Base-by-base conservation (phyloP, 106 monocot species). In the Dioscorea alata region DNA sequence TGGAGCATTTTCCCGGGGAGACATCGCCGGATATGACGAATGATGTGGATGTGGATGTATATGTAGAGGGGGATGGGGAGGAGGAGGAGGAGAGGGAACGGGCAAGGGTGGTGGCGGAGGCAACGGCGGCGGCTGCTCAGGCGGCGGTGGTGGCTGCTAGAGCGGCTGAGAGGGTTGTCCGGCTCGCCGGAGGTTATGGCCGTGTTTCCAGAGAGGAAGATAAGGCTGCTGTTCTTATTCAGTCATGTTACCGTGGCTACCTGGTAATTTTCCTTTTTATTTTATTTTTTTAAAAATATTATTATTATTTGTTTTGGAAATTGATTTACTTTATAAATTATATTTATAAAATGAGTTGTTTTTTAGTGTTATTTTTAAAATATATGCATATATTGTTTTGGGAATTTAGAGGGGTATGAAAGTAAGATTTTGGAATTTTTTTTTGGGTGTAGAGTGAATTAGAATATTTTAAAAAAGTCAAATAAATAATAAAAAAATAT, bases 161-260 rank as follows among this genome's bases (percentile, higher is more conserved):
- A 50, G 86, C 87, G 0, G 90, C 82, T 2, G 86, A 84, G 6
- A 82, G 72, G 74, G 84, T 85, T 72, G 80, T 87, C 33, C 73
- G 84, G 76, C 69, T 94, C 20, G 78, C 83, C 0, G 81, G 28
- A 28, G 28, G 76, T 33, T 78, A 78, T 50, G 73, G 64, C 33
- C 66, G 80, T 51, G 49, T 17, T 72, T 71, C 80, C 24, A 76
- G 64, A 28, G 28, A 28, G 76, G 86, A 92, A 72, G 86, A 89
- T 49, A 72, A 68, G 71, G 92, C 91, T 4, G 85, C 84, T 4
- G 73, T 89, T 19, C 23, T 80, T 23, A 89, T 96, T 69, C 95
- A 96, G 60, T 70, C 91, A 3, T 72, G 58, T 78, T 96, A 86
- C 73, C 71, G 95, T 50, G 95, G 95, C 9, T 88, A 88, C 58